Conservation (phyloP, 768 basidiomycete species). For the Amanita molliuscula region DNA sequence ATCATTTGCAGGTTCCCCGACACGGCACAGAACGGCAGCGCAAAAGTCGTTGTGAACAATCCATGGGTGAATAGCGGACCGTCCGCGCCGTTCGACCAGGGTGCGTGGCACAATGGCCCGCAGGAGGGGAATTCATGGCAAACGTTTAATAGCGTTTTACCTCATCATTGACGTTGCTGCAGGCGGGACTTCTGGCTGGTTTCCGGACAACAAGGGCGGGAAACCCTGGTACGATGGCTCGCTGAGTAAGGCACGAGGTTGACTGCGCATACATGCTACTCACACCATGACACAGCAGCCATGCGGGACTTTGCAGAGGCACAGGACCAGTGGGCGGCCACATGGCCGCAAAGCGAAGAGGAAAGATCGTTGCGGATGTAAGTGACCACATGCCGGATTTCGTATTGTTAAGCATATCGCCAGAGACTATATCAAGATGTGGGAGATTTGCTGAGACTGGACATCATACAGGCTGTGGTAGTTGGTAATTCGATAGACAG, state of each 20-base stretch:
- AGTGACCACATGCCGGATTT: conserved; percentile 14
- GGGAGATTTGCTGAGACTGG: conserved; percentile 23
- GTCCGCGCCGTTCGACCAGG: conserved; percentile 74
- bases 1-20: conserved; percentile 47
- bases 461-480: neutral
- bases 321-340: conserved; percentile 53
- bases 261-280: neutral
- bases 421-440: conserved; percentile 43
- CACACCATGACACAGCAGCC: conserved; percentile 27
- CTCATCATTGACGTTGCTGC: conserved; percentile 64
- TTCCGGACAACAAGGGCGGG: conserved; percentile 65
- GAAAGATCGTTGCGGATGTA: conserved; percentile 65
- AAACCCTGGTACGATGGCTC: conserved; percentile 74
- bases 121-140: neutral
- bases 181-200: conserved; percentile 84
- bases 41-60: conserved; percentile 45
- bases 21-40: conserved; percentile 46
- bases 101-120: conserved; percentile 34
- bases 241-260: conserved; percentile 23
- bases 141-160: conserved; percentile 53
- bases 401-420: conserved; percentile 12
- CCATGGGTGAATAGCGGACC: conserved; percentile 53
- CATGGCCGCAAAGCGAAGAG: conserved; percentile 54
- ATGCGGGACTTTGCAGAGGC: conserved; percentile 60
- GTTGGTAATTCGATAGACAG: neutral